Percentiles rank a stretch among this genome's conserved stretches.
Conservation (phyloP, 176 grass and related monocot species). For the Aegilops sharonensis region DNA sequence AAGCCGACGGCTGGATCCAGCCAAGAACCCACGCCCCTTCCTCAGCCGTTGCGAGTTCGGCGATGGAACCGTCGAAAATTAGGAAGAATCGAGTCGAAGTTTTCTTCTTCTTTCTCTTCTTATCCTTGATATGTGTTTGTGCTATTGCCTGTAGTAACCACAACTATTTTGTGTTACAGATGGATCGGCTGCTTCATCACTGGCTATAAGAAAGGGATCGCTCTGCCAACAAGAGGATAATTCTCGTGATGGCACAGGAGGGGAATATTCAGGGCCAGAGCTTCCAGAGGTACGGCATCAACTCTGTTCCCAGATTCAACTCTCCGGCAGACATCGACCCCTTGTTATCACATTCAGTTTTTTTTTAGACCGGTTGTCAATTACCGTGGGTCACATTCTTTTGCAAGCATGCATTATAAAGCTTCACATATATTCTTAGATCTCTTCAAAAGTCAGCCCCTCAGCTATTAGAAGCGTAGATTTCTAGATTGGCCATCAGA, state of each 20-base stretch:
- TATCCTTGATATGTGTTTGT: too few relatives aligned
- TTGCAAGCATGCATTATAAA: too few relatives aligned
- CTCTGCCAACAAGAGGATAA: not conserved
- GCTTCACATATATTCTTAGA: too few relatives aligned
- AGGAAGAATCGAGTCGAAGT: too few relatives aligned
- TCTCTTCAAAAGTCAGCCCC: too few relatives aligned
- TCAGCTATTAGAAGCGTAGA: too few relatives aligned
- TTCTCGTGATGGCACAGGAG: not conserved
- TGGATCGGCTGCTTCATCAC: not conserved
- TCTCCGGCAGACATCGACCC: not conserved
- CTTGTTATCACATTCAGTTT: not conserved
- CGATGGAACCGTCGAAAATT: too few relatives aligned
- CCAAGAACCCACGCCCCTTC: not conserved
- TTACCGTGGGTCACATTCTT: too few relatives aligned
- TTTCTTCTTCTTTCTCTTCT: too few relatives aligned
- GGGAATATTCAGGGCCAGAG: not conserved
- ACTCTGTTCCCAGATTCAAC: not conserved
- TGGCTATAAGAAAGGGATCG: not conserved
- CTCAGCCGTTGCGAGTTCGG: not conserved
- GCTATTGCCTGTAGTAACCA: not conserved
- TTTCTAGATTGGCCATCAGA: too few relatives aligned
- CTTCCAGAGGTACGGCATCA: not conserved
- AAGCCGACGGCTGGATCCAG: not conserved
- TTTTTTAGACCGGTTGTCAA: not conserved
- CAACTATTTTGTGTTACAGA: not conserved